phyloP scores from a whole-genome alignment of 1,284 basidiomycete species.

The Apiotrichum akiyoshidainum region DNA sequence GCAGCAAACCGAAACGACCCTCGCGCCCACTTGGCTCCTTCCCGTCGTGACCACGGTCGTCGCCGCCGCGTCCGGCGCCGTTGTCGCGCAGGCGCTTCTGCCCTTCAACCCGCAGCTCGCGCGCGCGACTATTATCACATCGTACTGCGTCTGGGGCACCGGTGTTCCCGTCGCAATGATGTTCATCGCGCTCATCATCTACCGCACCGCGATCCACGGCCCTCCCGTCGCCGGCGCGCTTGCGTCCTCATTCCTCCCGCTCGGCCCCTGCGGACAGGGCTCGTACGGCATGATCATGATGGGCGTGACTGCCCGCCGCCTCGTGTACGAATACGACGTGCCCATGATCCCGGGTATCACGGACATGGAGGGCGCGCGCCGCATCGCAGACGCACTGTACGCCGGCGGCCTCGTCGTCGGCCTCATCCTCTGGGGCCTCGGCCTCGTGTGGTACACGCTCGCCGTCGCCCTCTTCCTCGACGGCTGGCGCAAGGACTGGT shows the following conservation, averaged over 20 bases:
- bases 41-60: slow-evolving; percentile 71
- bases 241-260: slow-evolving; percentile 60
- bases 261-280: slow-evolving; percentile 61
- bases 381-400: slow-evolving; percentile 52
- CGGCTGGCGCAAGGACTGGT: slow-evolving; percentile 17
- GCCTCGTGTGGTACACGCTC: slow-evolving; percentile 51
- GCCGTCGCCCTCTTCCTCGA: slow-evolving; percentile 41
- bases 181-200: slow-evolving; percentile 59
- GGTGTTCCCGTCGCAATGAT: slow-evolving; percentile 57
- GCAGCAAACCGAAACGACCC: slow-evolving; percentile 57
- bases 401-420: slow-evolving; percentile 37
- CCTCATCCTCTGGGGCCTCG: slow-evolving; percentile 53
- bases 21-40: slow-evolving; percentile 66
- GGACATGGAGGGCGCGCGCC: slow-evolving; percentile 29
- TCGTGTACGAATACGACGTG: slow-evolving; percentile 50
- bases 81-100: slow-evolving; percentile 57
- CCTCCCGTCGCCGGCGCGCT: slow-evolving; percentile 55
- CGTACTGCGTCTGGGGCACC: slow-evolving; percentile 51
- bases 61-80: slow-evolving; percentile 62
- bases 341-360: slow-evolving; percentile 37
- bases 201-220: slow-evolving; percentile 50
- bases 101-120: slow-evolving; percentile 56
- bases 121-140: slow-evolving; percentile 58
- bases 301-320: slow-evolving; percentile 52
- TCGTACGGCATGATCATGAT: slow-evolving; percentile 60